Percentiles rank a stretch among this genome's conserved stretches.
phyloP scores from a whole-genome alignment of 208 protist genomes.

The Sergeia podlipaevii region DNA sequence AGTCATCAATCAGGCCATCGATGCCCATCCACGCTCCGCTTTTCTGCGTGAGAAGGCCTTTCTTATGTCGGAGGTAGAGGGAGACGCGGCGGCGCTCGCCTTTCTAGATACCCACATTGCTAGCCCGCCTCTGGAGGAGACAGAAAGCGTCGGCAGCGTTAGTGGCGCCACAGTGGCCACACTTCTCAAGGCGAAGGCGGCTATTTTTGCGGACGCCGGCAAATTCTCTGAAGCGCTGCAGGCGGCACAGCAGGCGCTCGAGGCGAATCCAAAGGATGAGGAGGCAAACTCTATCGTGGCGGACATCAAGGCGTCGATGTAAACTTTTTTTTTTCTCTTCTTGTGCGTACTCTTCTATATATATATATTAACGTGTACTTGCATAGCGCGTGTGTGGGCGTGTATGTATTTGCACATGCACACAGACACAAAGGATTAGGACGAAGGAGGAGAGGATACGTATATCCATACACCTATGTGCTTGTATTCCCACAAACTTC shows the following conservation, averaged over 20 bases:
- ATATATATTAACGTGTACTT: not conserved
- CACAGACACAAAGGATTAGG: too few relatives aligned
- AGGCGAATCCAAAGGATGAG: slow-evolving; percentile 56
- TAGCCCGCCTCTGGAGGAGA: slow-evolving; percentile 81
- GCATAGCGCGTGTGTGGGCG: not conserved
- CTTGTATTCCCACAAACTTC: too few relatives aligned
- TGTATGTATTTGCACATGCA: not conserved
- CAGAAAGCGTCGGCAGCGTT: slow-evolving; percentile 51
- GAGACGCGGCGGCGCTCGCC: slow-evolving; percentile 64
- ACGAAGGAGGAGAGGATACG: too few relatives aligned
- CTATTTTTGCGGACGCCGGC: slow-evolving; percentile 80
- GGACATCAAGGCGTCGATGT: slow-evolving; percentile 51
- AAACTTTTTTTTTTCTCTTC: not conserved
- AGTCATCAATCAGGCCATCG: slow-evolving; percentile 58
- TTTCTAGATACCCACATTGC: slow-evolving; percentile 64
- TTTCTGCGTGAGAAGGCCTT: slow-evolving; percentile 88
- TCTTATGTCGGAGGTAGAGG: slow-evolving; percentile 69
- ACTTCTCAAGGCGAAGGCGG: slow-evolving; percentile 86
- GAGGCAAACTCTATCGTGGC: slow-evolving; percentile 63
- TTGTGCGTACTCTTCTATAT: not conserved
- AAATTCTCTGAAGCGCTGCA: slow-evolving; percentile 60
- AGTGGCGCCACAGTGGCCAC: slow-evolving; percentile 46
- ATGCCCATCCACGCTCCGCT: slow-evolving; percentile 68
- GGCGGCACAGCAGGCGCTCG: slow-evolving; percentile 51
- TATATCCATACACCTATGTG: too few relatives aligned